Conservation (phyloP, 805 yeast species). For the Spencermartinsiella europaea region DNA sequence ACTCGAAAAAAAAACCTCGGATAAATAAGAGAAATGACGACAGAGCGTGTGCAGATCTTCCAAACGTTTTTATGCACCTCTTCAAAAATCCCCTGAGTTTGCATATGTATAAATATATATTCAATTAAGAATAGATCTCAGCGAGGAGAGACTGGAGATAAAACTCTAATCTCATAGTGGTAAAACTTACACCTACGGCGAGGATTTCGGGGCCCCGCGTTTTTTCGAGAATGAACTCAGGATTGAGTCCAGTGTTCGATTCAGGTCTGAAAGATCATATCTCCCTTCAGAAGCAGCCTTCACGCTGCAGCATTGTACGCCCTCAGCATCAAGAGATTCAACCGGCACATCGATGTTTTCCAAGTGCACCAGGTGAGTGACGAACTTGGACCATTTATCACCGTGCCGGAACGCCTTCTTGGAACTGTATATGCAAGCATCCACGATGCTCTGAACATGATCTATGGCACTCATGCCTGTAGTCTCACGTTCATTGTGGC, state of each 20-base stretch:
- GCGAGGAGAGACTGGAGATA: no score
- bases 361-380: slow-evolving; percentile 58
- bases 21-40: no score
- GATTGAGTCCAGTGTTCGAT: background rate
- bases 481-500: slow-evolving; percentile 76
- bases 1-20: no score
- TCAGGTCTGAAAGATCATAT: background rate
- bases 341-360: slow-evolving; percentile 5
- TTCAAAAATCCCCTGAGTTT: no score
- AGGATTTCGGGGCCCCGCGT: no score
- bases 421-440: slow-evolving; percentile 53
- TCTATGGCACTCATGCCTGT: slow-evolving; percentile 56
- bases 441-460: slow-evolving; percentile 50
- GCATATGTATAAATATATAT: no score
- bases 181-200: no score
- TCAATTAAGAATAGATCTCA: no score
- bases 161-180: no score
- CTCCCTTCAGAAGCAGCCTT: background rate
- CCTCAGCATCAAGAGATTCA: background rate
- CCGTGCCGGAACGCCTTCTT: background rate
- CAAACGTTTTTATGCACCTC: no score
- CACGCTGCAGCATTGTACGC: slow-evolving; percentile 2
- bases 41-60: no score
- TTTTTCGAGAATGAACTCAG: no score
- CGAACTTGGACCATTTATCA: slow-evolving; percentile 40